phyloP scores from a whole-genome alignment of 164 flowering plant species.

The Houttuynia cordata region DNA sequence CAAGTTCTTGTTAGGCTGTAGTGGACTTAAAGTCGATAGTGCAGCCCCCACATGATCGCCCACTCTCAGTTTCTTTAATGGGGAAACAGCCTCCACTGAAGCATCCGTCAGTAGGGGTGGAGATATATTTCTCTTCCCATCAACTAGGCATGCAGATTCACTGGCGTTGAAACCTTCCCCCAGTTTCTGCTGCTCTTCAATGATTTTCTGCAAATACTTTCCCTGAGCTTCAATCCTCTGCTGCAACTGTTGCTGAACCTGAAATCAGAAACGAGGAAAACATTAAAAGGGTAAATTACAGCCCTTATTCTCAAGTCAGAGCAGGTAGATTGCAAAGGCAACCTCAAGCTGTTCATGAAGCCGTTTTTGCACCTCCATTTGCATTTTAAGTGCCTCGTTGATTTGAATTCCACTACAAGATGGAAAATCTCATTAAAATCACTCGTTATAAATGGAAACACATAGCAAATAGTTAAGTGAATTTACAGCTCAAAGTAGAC shows the following conservation, averaged over 20 bases:
- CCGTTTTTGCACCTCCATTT: slow-evolving; percentile 68
- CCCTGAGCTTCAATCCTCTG: slow-evolving; percentile 74
- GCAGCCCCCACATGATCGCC: slow-evolving; percentile 9
- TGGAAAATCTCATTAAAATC: not conserved
- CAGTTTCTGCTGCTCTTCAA: slow-evolving; percentile 62
- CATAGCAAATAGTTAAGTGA: not conserved
- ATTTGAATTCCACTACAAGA: slow-evolving; percentile 43
- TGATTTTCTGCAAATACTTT: slow-evolving; percentile 61
- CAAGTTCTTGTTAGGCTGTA: slow-evolving; percentile 12
- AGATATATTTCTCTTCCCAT: slow-evolving; percentile 16
- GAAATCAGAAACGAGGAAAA: slow-evolving; percentile 3
- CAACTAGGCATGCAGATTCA: slow-evolving; percentile 10
- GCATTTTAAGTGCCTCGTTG: slow-evolving; percentile 51
- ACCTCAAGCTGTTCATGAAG: slow-evolving; percentile 78
- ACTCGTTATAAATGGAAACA: not conserved
- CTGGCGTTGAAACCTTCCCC: slow-evolving; percentile 17
- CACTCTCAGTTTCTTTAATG: slow-evolving; percentile 28
- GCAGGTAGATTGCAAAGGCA: not conserved
- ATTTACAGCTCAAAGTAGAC: too few relatives aligned
- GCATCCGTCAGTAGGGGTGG: slow-evolving; percentile 6
- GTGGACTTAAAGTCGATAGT: not conserved
- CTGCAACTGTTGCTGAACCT: slow-evolving; percentile 69
- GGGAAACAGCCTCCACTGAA: slow-evolving; percentile 19
- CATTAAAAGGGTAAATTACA: not conserved
- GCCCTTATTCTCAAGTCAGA: not conserved